Percentiles rank a stretch among this genome's conserved stretches.
Conservation (phyloP, 2,329 filamentous ascomycete genomes). For the Diplodia seriata region DNA sequence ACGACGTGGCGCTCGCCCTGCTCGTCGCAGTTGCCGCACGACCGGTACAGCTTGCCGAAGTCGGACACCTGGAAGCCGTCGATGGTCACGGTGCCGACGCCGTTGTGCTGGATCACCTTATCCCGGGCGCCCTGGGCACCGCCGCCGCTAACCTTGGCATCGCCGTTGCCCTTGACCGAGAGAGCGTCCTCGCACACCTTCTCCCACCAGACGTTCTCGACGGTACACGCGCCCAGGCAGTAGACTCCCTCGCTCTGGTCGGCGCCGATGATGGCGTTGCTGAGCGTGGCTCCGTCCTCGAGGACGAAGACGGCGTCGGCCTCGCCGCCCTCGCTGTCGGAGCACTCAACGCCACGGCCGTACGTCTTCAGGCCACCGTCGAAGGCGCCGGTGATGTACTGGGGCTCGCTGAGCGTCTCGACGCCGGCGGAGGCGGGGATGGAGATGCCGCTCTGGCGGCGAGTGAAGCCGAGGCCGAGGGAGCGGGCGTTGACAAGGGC, state of each 20-base stretch:
- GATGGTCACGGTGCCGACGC: conserved; percentile 43
- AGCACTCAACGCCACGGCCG: conserved; percentile 33
- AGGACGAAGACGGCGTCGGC: conserved; percentile 35
- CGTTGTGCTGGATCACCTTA: conserved; percentile 47
- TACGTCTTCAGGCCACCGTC: conserved; percentile 30
- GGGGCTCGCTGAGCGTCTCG: conserved; percentile 24
- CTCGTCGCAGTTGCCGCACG: conserved; percentile 50
- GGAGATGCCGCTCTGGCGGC: conserved; percentile 35
- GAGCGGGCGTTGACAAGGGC: conserved; percentile 29
- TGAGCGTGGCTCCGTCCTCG: conserved; percentile 48
- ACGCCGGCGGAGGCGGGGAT: conserved; percentile 27
- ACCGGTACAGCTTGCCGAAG: conserved; percentile 42
- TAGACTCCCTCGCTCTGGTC: conserved; percentile 59
- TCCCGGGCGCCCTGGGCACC: conserved; percentile 41
- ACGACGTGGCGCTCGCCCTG: conserved; percentile 54
- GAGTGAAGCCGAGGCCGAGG: conserved; percentile 4
- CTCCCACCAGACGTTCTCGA: conserved; percentile 46
- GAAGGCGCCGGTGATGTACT: conserved; percentile 23
- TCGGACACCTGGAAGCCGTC: conserved; percentile 42
- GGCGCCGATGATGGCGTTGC: conserved; percentile 58
- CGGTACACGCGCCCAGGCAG: conserved; percentile 57
- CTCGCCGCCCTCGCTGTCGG: conserved; percentile 54
- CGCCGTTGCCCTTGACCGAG: conserved; percentile 38
- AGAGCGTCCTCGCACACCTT: conserved; percentile 51
- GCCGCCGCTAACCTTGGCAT: conserved; percentile 40